Percentiles rank a stretch among this genome's conserved stretches.
Conservation (phyloP, 805 yeast species). For the Candida ulmi region DNA sequence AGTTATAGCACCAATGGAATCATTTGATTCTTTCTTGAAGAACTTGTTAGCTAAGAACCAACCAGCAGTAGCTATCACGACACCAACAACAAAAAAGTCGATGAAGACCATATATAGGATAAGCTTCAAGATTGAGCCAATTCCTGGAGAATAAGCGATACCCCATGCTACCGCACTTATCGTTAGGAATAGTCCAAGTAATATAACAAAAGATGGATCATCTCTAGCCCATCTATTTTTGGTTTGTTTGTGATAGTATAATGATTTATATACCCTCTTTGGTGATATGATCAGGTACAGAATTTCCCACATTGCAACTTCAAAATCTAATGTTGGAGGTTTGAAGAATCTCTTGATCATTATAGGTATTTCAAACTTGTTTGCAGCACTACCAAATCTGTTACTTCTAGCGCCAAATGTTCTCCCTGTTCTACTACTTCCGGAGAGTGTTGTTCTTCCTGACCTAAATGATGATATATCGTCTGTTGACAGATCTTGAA, state of each 20-base stretch:
- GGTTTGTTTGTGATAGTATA: constrained; percentile 78
- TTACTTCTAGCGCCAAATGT: constrained; percentile 8
- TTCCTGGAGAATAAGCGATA: constrained; percentile 62
- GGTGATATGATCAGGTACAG: constrained; percentile 69
- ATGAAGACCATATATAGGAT: constrained; percentile 79
- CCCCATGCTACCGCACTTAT: constrained; percentile 91
- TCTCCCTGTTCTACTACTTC: constrained; percentile 2
- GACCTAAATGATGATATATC: constrained; percentile 20
- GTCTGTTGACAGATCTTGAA: constrained; percentile 14
- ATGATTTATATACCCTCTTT: constrained; percentile 71
- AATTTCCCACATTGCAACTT: constrained; percentile 91
- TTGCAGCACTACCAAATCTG: constrained; percentile 3
- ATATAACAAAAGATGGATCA: constrained; percentile 82
- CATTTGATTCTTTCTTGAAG: constrained; percentile 36
- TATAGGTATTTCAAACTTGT: constrained; percentile 25
- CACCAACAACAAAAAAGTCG: constrained; percentile 72
- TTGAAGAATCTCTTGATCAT: constrained; percentile 45
- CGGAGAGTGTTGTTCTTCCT: constrained; percentile 13
- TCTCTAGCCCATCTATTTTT: constrained; percentile 82
- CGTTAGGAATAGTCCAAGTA: constrained; percentile 59
- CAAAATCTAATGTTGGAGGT: constrained; percentile 83
- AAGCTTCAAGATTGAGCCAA: constrained; percentile 56
- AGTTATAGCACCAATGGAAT: constrained; percentile 23
- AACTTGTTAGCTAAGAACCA: constrained; percentile 71
- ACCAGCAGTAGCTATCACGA: constrained; percentile 60